These are phyloP conservation scores for Lachancea sp. DNA, from an alignment of 805 yeast species.

Conservation along the genomic window DNA sequence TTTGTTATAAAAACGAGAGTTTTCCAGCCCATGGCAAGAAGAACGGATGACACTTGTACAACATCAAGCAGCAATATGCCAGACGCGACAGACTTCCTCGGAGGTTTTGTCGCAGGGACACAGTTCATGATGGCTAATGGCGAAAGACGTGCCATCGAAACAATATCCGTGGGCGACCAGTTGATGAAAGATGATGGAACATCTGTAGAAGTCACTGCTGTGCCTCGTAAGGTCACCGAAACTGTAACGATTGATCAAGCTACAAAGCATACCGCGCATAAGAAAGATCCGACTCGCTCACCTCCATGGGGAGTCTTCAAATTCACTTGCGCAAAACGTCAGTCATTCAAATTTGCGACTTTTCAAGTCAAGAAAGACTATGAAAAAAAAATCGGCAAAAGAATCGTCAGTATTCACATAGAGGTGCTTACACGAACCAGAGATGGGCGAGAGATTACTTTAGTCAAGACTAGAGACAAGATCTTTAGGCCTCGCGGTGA, in stretches of 20 bases:
- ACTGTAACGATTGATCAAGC: not conserved
- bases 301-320: not conserved
- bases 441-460: not conserved
- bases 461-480: not conserved
- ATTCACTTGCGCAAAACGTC: not conserved
- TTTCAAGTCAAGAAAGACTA: not conserved
- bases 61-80: no score
- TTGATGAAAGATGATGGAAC: not conserved
- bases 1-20: no score
- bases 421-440: not conserved
- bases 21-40: no score
- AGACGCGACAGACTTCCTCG: not conserved
- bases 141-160: not conserved
- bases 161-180: not conserved
- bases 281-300: not conserved
- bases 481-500: not conserved
- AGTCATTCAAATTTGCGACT: not conserved
- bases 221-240: not conserved
- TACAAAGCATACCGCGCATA: not conserved
- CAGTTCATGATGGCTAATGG: conserved; percentile 3
- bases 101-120: conserved; percentile 2
- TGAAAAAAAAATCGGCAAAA: not conserved
- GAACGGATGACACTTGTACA: no score
- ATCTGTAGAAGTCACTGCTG: not conserved
- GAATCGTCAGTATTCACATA: not conserved